Base-by-base conservation (phyloP, 345 rosid species). In the Arabis hirsuta region DNA sequence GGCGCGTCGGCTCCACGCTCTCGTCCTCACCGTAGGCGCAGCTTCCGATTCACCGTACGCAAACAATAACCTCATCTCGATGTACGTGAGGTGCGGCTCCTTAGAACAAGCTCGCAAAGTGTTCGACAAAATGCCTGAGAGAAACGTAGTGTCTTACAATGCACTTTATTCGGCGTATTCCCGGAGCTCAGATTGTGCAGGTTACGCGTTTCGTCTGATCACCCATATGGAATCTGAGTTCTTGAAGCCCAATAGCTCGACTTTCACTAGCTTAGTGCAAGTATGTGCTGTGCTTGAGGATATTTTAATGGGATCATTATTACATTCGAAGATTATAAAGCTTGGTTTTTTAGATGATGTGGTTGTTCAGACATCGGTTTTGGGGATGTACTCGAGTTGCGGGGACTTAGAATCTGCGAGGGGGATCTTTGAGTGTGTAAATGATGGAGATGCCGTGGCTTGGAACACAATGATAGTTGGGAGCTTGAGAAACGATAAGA, bases 381-480 rank as follows among this genome's bases (percentile, higher is more conserved):
- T 94, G 5, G 89, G 97, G 16, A 85, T 88, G 92, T 86, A 88
- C 66, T 85, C 84, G 2, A 80, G 75, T 66, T 83, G 86, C 7
- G 85, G 90, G 73, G 91, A 91, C 71, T 52, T 88, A 62, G 87
- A 71, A 39, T 94, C 95, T 0, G 89, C 91, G 0, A 29, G 54
- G 50, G 78, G 67, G 26, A 80, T 84, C 48, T 94, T 94, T 67
- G 72, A 63, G 13, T 65, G 54, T 75, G 78, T 82, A 12, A 77
- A 60, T 7, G 80, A 67, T 31, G 86, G 87, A 73, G 98, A 94
- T 78, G 84, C 47, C 3, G 86, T 89, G 45, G 70, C 85, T 64
- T 94, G 97, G 97, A 91, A 89, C 77, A 80, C 87, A 24, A 84
- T 88, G 80, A 89, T 91, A 69, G 62, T 73, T 38, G 97, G 92